Conservation (phyloP, 2,329 filamentous ascomycete species). For the Paraconiothyrium brasiliense region DNA sequence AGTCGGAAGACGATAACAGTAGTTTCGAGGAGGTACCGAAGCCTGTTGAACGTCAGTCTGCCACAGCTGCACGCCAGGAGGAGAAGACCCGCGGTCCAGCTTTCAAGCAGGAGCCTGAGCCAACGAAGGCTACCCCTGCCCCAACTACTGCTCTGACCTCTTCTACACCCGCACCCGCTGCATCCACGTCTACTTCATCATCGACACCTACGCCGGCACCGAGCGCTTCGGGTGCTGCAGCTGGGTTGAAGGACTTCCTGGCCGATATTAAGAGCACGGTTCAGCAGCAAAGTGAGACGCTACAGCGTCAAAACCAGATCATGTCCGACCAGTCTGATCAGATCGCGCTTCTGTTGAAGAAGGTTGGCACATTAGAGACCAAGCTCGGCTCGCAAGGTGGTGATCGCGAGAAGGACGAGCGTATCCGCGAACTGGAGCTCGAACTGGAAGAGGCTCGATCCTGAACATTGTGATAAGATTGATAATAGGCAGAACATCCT, state of each 20-base stretch:
- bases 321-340: conserved; percentile 81
- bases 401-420: conserved; percentile 52
- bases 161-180: conserved; percentile 50
- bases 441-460: conserved; percentile 53
- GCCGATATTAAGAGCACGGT: conserved; percentile 81
- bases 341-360: conserved; percentile 75
- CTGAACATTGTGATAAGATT: conserved; percentile 22
- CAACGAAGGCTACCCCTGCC: conserved; percentile 55
- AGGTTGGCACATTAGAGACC: conserved; percentile 72
- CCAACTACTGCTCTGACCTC: conserved; percentile 47
- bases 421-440: conserved; percentile 52
- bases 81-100: conserved; percentile 49
- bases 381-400: conserved; percentile 64
- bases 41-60: conserved; percentile 69
- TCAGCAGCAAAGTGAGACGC: conserved; percentile 70
- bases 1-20: conserved; percentile 72
- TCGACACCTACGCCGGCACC: conserved; percentile 50
- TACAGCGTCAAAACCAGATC: conserved; percentile 54
- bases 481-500: neutral
- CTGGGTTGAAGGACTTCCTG: conserved; percentile 71
- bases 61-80: conserved; percentile 47
- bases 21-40: conserved; percentile 89
- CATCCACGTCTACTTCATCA: conserved; percentile 44
- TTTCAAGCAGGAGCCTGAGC: conserved; percentile 53
- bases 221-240: conserved; percentile 56